phyloP scores from a whole-genome alignment of 2,329 filamentous ascomycete genomes.

The Macrophomina tecta region DNA sequence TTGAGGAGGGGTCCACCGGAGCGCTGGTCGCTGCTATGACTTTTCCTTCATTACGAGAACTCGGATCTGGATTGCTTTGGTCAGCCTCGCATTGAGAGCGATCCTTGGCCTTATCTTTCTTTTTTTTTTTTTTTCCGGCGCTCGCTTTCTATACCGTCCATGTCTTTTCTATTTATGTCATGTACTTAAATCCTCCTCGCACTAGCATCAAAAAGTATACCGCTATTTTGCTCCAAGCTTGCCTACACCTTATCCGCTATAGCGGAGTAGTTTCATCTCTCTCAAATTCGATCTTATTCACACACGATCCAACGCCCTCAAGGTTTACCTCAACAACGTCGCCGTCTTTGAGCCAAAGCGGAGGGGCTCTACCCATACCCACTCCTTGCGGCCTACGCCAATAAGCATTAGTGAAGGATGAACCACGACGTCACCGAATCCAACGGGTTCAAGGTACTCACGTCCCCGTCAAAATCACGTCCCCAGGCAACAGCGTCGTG shows the following conservation, averaged over 20 bases:
- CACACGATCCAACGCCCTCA: slow-evolving; percentile 43
- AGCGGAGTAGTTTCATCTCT: slow-evolving; percentile 26
- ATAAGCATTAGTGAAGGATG: background rate
- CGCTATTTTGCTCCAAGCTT: background rate
- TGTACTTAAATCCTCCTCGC: too few species aligned
- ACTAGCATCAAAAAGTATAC: background rate
- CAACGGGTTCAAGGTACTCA: background rate
- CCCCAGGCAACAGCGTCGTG: slow-evolving; percentile 9
- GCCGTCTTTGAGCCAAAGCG: slow-evolving; percentile 26
- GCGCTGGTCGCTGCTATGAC: background rate
- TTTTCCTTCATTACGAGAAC: background rate
- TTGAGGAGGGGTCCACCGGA: background rate
- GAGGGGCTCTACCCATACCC: slow-evolving; percentile 25
- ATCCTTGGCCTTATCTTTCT: background rate
- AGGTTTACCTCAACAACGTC: slow-evolving; percentile 44
- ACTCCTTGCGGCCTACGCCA: slow-evolving; percentile 17
- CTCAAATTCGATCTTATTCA: slow-evolving; percentile 44
- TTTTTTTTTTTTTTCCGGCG: background rate
- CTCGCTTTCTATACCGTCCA: too few species aligned
- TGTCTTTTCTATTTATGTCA: too few species aligned
- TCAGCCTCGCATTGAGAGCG: background rate
- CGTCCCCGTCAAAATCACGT: slow-evolving; percentile 27
- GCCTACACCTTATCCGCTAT: background rate
- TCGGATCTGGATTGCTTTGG: background rate
- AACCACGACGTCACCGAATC: background rate